Percentiles rank a stretch among this genome's conserved stretches.
phyloP scores from a whole-genome alignment of 1,284 basidiomycete species.

The Tilletia horrida region DNA sequence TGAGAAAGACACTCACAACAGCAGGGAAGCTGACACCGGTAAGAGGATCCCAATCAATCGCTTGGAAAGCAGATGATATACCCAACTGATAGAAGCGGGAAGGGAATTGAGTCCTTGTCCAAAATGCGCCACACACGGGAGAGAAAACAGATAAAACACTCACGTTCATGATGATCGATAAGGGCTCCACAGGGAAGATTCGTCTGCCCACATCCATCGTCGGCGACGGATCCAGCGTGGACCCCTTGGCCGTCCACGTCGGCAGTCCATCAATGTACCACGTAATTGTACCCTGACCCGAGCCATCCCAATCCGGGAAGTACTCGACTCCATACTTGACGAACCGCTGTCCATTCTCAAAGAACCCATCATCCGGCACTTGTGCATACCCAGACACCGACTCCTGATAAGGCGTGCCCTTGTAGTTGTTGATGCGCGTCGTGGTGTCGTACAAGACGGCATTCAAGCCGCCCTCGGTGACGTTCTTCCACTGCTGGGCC shows the following conservation, averaged over 20 bases:
- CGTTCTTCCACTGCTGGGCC: conserved; percentile 44
- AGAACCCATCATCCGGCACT: conserved; percentile 45
- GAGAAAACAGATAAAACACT: conserved; percentile 18
- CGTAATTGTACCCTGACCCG: conserved; percentile 43
- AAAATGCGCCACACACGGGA: not conserved
- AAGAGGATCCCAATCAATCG: conserved; percentile 32
- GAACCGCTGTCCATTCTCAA: conserved; percentile 28
- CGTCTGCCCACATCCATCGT: conserved; percentile 41
- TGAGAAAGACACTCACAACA: not conserved
- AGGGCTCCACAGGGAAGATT: conserved; percentile 48
- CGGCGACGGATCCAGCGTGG: conserved; percentile 29
- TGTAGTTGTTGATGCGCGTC: conserved; percentile 49
- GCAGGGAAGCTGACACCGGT: conserved; percentile 16
- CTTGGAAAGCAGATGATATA: conserved; percentile 48
- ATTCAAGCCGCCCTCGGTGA: conserved; percentile 17
- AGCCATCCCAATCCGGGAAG: conserved; percentile 43
- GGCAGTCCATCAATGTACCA: conserved; percentile 52
- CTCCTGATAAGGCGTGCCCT: conserved; percentile 51
- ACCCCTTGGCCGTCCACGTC: conserved; percentile 44
- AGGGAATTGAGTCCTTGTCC: not conserved
- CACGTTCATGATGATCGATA: conserved; percentile 45
- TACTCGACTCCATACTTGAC: conserved; percentile 52
- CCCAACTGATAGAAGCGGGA: conserved; percentile 25
- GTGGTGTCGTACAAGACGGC: conserved; percentile 39
- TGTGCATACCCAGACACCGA: conserved; percentile 47